phyloP scores from a whole-genome alignment of 1,139 yeast genomes.

The Hansenula anomala region DNA sequence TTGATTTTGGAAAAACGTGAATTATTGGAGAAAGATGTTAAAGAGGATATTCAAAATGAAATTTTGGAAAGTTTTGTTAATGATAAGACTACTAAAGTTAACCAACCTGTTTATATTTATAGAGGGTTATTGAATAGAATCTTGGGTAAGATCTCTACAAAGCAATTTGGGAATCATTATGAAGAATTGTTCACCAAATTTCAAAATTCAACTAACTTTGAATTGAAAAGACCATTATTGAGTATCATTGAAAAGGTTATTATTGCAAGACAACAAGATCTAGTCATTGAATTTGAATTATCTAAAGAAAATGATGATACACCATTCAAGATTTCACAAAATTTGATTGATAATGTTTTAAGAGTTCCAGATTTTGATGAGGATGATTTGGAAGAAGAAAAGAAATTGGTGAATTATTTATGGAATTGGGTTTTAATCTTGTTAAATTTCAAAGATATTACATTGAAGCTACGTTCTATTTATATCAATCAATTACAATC shows the following conservation, averaged over 20 bases:
- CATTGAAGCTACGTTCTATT: constrained; percentile 57
- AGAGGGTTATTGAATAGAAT: constrained; percentile 18
- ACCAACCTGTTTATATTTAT: constrained; percentile 17
- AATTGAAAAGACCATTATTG: constrained; percentile 34
- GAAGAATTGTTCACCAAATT: constrained; percentile 19
- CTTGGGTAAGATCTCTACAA: constrained; percentile 10
- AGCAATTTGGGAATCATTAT: constrained; percentile 11
- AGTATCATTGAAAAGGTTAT: constrained; percentile 32
- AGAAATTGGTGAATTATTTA: constrained; percentile 39
- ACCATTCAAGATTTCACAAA: constrained; percentile 30
- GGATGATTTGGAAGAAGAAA: constrained; percentile 28
- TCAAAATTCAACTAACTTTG: constrained; percentile 12
- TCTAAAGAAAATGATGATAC: constrained; percentile 28
- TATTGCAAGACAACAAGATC: constrained; percentile 42
- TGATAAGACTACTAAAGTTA: constrained; percentile 12
- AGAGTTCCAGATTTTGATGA: constrained; percentile 17
- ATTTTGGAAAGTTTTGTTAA: constrained; percentile 22
- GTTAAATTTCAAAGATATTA: constrained; percentile 59
- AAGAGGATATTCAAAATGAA: constrained; percentile 20
- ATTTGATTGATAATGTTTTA: constrained; percentile 27
- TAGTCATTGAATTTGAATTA: constrained; percentile 59
- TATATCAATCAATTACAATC: constrained; percentile 52
- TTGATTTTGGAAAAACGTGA: constrained; percentile 25
- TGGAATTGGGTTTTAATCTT: constrained; percentile 72
- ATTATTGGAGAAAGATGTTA: constrained; percentile 26